Percentiles rank a stretch among this genome's conserved stretches.
These are phyloP conservation scores for Oldenlandia corymbosa DNA, from an alignment of 257 asterid species.

Conservation along the genomic window DNA sequence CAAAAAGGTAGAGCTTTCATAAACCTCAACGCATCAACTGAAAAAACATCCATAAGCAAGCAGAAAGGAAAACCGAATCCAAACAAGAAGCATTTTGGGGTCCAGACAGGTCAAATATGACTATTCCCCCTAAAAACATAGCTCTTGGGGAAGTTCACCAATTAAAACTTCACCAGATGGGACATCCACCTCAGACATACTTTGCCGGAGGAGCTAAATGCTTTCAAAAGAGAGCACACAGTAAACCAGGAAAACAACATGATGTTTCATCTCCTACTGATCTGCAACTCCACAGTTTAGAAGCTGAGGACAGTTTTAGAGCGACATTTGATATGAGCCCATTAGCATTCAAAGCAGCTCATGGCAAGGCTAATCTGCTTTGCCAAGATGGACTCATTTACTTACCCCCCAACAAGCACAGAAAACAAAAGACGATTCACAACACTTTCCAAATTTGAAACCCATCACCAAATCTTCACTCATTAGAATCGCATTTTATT, in stretches of 20 bases:
- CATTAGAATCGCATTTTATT: no score
- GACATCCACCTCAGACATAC: not conserved
- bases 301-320: slow-evolving; percentile 42
- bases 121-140: no score
- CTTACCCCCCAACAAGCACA: no score
- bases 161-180: not conserved
- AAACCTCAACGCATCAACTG: no score
- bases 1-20: not conserved
- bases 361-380: slow-evolving; percentile 36
- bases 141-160: no score
- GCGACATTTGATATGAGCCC: slow-evolving; percentile 39
- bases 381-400: slow-evolving; percentile 55
- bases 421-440: no score
- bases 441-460: no score
- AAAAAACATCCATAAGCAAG: no score
- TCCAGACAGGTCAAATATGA: no score
- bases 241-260: not conserved
- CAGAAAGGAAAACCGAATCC: not conserved
- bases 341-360: slow-evolving; percentile 63
- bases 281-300: slow-evolving; percentile 40
- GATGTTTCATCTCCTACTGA: slow-evolving; percentile 43
- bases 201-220: not conserved
- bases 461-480: no score
- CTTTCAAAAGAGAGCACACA: no score
- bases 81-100: no score